phyloP scores from a whole-genome alignment of 2,329 filamentous ascomycete species.

The Akanthomyces dipterigenus region DNA sequence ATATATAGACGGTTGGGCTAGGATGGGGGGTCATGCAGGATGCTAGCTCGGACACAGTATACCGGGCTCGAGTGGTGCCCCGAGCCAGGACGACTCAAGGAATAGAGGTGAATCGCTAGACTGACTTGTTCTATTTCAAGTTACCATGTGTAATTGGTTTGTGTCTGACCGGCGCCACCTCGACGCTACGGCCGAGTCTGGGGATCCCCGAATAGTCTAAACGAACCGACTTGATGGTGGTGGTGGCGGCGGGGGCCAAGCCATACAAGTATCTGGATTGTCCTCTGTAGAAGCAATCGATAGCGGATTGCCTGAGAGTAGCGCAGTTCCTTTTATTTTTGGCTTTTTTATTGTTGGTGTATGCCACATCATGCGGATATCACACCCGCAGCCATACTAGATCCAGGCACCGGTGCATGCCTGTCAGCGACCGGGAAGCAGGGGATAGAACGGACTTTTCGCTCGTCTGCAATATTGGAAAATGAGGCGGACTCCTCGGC shows the following conservation, averaged over 20 bases:
- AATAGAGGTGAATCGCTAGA: too few relatives aligned
- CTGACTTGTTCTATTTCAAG: background rate
- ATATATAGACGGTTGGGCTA: background rate
- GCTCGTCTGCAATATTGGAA: background rate
- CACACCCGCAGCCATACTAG: background rate
- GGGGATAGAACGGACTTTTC: background rate
- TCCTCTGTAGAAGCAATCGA: background rate
- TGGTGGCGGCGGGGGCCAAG: background rate
- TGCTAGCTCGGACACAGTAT: background rate
- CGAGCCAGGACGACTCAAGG: too few relatives aligned
- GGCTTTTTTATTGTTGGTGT: background rate
- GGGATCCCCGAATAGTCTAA: background rate
- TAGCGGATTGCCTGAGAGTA: too few relatives aligned
- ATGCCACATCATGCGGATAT: background rate
- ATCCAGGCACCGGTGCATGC: background rate
- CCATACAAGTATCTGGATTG: background rate
- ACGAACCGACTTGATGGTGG: background rate
- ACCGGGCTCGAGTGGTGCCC: too few relatives aligned
- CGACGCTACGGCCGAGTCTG: background rate
- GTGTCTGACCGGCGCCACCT: background rate
- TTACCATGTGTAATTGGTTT: constrained; percentile 2
- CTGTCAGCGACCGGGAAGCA: background rate
- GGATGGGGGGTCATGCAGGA: background rate
- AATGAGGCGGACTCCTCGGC: background rate
- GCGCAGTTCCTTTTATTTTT: background rate